A percentile compares a stretch with the other conserved stretches of the same genome.
These are phyloP conservation scores for Saraca asoca DNA, from an alignment of 331 rosid species.

Conservation along the genomic window DNA sequence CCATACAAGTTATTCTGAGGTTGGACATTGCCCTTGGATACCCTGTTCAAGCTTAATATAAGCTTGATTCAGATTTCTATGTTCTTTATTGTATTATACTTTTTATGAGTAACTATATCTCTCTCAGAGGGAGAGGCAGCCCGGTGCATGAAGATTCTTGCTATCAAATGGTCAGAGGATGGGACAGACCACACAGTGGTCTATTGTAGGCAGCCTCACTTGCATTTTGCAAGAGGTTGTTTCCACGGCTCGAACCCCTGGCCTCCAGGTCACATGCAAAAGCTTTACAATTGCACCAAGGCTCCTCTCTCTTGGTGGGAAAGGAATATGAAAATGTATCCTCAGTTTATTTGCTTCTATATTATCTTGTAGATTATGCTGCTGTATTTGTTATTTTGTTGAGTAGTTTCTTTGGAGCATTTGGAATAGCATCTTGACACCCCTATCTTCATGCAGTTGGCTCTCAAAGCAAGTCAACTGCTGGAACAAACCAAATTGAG, in stretches of 20 bases:
- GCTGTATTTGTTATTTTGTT: not conserved
- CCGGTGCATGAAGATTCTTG: no score
- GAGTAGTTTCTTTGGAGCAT: conserved; percentile 7
- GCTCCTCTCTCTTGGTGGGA: not conserved
- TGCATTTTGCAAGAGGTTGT: no score
- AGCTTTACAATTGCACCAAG: no score
- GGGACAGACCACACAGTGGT: no score
- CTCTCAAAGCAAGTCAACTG: conserved; percentile 95
- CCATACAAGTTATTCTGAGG: conserved; percentile 94
- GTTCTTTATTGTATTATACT: conserved; percentile 8
- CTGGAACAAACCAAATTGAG: conserved; percentile 97
- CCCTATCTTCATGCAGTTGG: conserved; percentile 66
- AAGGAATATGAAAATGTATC: conserved; percentile 23
- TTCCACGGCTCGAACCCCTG: no score
- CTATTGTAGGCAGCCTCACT: no score
- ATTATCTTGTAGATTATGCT: not conserved
- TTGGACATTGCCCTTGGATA: conserved; percentile 35
- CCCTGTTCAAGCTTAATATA: conserved; percentile 22
- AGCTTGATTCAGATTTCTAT: conserved; percentile 21
- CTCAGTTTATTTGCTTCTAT: conserved; percentile 20
- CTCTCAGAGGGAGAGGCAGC: no score
- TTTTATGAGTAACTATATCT: not conserved
- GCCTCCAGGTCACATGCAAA: no score
- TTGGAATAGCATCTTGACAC: conserved; percentile 26
- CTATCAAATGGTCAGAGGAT: no score